These are phyloP conservation scores for Ceriops tagal DNA, from an alignment of 345 rosid genomes.

Conservation along the genomic window DNA sequence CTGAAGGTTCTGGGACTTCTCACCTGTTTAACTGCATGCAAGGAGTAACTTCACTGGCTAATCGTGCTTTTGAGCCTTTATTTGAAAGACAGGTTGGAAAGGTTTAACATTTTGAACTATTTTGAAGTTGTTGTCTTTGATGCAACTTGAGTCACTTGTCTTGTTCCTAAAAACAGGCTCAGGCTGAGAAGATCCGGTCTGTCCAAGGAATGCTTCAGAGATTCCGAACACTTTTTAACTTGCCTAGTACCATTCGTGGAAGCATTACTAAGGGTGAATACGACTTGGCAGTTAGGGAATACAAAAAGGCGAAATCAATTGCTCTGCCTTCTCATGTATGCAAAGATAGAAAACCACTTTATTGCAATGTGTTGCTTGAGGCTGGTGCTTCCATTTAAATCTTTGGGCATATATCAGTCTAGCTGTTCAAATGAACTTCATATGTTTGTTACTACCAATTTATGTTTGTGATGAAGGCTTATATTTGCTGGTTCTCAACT, in stretches of 20 bases:
- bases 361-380: conserved; percentile 4
- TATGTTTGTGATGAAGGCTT: neutral
- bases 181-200: conserved; percentile 96
- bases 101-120: conserved; percentile 8
- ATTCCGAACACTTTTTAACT: conserved; percentile 85
- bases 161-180: conserved; percentile 55
- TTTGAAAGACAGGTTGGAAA: conserved; percentile 93
- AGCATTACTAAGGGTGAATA: conserved; percentile 95
- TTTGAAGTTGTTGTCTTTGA: conserved; percentile 2
- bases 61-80: conserved; percentile 83
- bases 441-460: neutral
- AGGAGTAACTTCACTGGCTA: conserved; percentile 75
- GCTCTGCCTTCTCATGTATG: conserved; percentile 97
- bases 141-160: neutral
- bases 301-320: conserved; percentile 96
- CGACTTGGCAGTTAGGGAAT: conserved; percentile 94
- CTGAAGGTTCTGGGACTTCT: conserved; percentile 91
- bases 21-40: conserved; percentile 77
- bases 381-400: neutral
- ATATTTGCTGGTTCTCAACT: neutral
- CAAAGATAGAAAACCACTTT: conserved; percentile 12
- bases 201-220: conserved; percentile 99
- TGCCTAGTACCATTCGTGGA: conserved; percentile 91
- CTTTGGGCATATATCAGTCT: neutral
- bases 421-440: neutral